These are phyloP conservation scores for Acanthamoeba triangularis DNA, from an alignment of 208 protist species.

Conservation along the genomic window DNA sequence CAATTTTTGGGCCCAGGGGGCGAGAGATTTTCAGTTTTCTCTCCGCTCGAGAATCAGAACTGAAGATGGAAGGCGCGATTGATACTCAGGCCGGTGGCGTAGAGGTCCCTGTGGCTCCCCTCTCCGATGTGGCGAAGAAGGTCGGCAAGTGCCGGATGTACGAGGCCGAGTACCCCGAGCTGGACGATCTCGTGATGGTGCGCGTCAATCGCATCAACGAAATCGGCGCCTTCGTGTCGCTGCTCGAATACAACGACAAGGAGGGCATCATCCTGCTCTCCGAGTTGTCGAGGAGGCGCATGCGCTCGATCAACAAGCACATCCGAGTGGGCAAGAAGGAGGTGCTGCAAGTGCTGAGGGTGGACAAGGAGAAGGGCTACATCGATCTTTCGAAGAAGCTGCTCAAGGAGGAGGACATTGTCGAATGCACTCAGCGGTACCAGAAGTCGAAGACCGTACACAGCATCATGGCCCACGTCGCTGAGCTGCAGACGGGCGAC, in stretches of 20 bases:
- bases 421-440: constrained; percentile 48
- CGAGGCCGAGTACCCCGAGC: constrained; percentile 95
- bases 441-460: constrained; percentile 90
- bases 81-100: not conserved
- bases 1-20: not conserved
- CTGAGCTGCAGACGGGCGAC: constrained; percentile 80
- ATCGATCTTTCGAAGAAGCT: constrained; percentile 57
- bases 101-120: not conserved
- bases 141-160: constrained; percentile 94
- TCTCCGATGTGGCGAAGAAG: constrained; percentile 41
- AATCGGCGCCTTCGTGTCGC: constrained; percentile 95
- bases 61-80: not conserved
- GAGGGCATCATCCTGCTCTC: constrained; percentile 99
- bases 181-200: constrained; percentile 98
- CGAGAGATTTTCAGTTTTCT: not conserved
- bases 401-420: constrained; percentile 73
- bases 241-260: constrained; percentile 99
- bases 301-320: constrained; percentile 99
- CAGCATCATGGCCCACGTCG: constrained; percentile 98
- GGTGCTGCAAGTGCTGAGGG: constrained; percentile 98
- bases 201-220: constrained; percentile 96
- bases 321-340: constrained; percentile 98
- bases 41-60: not conserved
- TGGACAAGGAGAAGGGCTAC: constrained; percentile 97
- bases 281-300: constrained; percentile 98